Conservation (phyloP, 495 filamentous ascomycete species). For the Podospora comata region DNA sequence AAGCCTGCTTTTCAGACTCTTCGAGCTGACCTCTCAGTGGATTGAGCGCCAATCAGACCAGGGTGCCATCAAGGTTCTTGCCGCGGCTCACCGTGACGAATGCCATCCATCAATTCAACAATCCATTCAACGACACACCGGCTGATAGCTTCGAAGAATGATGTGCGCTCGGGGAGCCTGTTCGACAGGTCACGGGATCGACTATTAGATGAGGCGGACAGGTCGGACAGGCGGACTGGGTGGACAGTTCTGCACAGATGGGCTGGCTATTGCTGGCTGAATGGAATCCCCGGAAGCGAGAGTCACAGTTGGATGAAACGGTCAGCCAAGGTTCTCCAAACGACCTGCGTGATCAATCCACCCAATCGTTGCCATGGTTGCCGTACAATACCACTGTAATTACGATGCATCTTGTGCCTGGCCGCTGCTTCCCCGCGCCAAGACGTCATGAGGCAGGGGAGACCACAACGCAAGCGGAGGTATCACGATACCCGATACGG, state of each 20-base stretch:
- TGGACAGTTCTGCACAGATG: constrained; percentile 1
- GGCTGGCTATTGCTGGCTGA: neutral
- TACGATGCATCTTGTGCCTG: neutral
- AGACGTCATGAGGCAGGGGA: neutral
- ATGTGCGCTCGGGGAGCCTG: neutral
- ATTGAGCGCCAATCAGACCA: neutral
- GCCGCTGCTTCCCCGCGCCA: neutral
- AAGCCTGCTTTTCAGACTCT: neutral
- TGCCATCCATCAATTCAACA: neutral
- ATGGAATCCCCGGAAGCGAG: neutral
- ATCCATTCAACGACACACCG: neutral
- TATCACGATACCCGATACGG: neutral
- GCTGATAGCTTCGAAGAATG: neutral
- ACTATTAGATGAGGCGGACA: constrained; percentile 1
- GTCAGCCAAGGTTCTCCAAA: neutral
- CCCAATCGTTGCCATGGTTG: neutral
- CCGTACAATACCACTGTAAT: neutral
- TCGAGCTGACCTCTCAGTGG: neutral
- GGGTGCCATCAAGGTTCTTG: neutral
- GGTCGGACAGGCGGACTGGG: neutral
- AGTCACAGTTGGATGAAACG: neutral
- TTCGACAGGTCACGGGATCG: neutral
- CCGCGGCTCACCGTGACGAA: neutral
- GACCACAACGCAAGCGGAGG: neutral
- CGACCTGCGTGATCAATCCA: neutral